phyloP scores from a whole-genome alignment of 768 basidiomycete species.

The Tricholoma sp. region DNA sequence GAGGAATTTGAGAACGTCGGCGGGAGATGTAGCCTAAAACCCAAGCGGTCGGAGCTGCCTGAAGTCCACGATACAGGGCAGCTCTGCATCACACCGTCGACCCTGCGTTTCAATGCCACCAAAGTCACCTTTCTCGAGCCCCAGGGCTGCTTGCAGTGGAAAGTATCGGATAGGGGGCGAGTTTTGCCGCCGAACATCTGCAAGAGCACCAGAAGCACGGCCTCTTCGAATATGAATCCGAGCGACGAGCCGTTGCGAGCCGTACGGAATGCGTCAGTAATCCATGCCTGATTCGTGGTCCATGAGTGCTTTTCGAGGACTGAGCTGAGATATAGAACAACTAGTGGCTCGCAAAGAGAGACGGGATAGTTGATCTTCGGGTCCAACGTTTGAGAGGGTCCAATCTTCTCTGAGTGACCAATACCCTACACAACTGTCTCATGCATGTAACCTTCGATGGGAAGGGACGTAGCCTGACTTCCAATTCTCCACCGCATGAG shows the following conservation, averaged over 20 bases:
- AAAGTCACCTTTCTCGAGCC: conserved; percentile 2
- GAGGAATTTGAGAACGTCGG: conserved; percentile 3
- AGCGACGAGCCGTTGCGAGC: conserved; percentile 1
- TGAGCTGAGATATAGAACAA: background rate
- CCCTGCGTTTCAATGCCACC: conserved; percentile 5
- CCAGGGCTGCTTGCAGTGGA: background rate
- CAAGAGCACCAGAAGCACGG: background rate
- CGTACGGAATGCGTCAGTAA: background rate
- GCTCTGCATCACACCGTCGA: background rate
- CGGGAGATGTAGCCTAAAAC: conserved; percentile 4
- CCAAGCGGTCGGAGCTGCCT: conserved; percentile 2
- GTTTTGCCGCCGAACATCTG: conserved; percentile 9
- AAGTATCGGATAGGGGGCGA: background rate
- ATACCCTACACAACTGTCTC: conserved; percentile 12
- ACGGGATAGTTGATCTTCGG: conserved; percentile 6
- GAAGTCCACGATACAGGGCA: conserved; percentile 9
- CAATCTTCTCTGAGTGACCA: conserved; percentile 7
- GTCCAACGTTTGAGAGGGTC: background rate
- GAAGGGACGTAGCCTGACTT: conserved; percentile 4
- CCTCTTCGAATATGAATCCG: background rate
- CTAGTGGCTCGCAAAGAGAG: conserved; percentile 2
- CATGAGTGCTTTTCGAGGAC: background rate
- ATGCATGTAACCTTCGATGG: background rate
- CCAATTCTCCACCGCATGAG: conserved; percentile 9
- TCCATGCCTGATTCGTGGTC: conserved; percentile 4